Conservation (phyloP, 2,329 filamentous ascomycete species). For the Colletotrichum endophyticum region DNA sequence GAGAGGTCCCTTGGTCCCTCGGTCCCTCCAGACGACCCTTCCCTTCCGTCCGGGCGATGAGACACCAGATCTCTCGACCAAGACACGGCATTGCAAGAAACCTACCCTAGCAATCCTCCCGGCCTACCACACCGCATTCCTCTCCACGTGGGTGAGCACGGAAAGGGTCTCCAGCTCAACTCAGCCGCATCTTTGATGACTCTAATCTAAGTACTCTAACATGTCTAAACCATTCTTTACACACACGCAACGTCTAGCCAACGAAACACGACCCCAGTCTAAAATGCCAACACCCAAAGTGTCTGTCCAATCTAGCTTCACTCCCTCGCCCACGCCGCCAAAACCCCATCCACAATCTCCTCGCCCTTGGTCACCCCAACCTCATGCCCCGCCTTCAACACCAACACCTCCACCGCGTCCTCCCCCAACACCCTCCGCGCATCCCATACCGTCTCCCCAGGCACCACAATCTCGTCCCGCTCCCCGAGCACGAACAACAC, state of each 20-base stretch:
- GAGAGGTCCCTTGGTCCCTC: not conserved
- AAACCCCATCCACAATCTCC: conserved; percentile 55
- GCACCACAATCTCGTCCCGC: conserved; percentile 70
- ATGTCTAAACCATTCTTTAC: not conserved
- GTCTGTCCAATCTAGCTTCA: not conserved
- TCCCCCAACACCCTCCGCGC: conserved; percentile 60
- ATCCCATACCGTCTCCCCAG: conserved; percentile 68
- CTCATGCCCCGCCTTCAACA: conserved; percentile 72
- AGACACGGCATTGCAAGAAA: not conserved
- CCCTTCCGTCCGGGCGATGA: not conserved
- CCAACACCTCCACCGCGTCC: conserved; percentile 59
- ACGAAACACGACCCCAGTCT: not conserved
- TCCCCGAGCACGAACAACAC: conserved; percentile 71
- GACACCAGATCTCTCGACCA: not conserved
- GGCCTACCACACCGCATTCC: not conserved
- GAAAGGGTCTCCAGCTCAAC: not conserved
- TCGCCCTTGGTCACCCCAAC: conserved; percentile 66
- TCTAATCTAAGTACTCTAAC: not conserved
- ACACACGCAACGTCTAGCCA: not conserved
- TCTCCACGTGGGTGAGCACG: not conserved
- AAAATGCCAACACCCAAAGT: not conserved
- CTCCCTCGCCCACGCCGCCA: conserved; percentile 34
- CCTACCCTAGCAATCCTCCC: not conserved
- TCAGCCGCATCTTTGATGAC: not conserved
- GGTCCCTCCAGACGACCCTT: not conserved